Evolutionary conservation across 1,284 basidiomycete genomes (phyloP).

Genomic region (Laetiporus sulphureus): DNA sequence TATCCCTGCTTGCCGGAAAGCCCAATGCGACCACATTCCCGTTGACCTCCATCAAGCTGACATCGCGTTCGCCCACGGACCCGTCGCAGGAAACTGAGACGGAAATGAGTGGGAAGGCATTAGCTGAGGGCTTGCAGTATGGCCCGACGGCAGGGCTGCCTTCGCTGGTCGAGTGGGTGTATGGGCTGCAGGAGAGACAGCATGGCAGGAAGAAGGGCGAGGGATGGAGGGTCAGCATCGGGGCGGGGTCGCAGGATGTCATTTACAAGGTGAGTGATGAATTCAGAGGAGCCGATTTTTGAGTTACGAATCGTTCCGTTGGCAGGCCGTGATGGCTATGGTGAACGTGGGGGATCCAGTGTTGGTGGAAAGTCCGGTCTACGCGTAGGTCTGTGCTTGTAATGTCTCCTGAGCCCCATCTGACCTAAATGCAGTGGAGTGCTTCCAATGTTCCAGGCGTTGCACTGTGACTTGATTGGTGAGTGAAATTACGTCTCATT

Average conservation of each 20-base stretch:
- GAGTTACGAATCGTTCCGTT: too few species aligned
- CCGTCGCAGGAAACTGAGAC: slow-evolving; percentile 38
- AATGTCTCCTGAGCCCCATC: slow-evolving; percentile 2
- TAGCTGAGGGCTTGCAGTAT: slow-evolving; percentile 71
- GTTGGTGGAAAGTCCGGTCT: slow-evolving; percentile 83
- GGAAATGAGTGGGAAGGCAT: slow-evolving; percentile 47
- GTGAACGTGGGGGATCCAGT: slow-evolving; percentile 80
- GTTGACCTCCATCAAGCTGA: slow-evolving; percentile 69
- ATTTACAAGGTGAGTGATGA: slow-evolving; percentile 64
- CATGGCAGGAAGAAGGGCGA: slow-evolving; percentile 56
- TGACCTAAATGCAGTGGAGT: slow-evolving; percentile 40
- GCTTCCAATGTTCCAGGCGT: slow-evolving; percentile 50
- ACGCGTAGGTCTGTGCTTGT: slow-evolving; percentile 50
- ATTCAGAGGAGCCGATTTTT: too few species aligned
- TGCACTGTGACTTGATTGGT: slow-evolving; percentile 60
- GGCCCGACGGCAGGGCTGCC: slow-evolving; percentile 70
- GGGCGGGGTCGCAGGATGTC: slow-evolving; percentile 84
- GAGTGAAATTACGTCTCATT: too few species aligned
- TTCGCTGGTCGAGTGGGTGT: slow-evolving; percentile 58
- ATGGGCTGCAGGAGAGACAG: slow-evolving; percentile 56
- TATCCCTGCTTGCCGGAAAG: slow-evolving; percentile 83
- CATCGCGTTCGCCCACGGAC: slow-evolving; percentile 38
- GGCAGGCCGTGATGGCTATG: slow-evolving; percentile 48
- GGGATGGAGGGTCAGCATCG: slow-evolving; percentile 71
- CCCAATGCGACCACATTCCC: slow-evolving; percentile 92